These are phyloP conservation scores for Tetrapisispora taiwanensis DNA, from an alignment of 805 yeast species.

Conservation along the genomic window DNA sequence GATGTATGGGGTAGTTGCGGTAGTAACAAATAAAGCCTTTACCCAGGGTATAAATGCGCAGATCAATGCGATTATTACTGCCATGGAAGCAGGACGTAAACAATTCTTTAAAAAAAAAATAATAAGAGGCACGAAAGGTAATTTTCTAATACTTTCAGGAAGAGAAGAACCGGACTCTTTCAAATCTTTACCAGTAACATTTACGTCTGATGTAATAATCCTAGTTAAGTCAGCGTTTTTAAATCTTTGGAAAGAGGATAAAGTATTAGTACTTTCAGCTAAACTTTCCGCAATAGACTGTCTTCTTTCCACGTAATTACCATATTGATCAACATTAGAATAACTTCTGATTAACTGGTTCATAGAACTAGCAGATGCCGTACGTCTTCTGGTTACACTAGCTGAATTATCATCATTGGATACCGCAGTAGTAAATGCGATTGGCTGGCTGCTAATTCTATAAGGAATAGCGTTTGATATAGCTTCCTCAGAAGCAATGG, in stretches of 20 bases:
- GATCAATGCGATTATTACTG: conserved; percentile 54
- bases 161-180: conserved; percentile 23
- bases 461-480: not conserved
- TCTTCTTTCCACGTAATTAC: conserved; percentile 15
- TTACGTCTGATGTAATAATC: conserved; percentile 29
- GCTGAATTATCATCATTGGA: not conserved
- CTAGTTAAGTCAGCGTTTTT: conserved; percentile 22
- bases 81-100: conserved; percentile 60
- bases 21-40: conserved; percentile 56
- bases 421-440: conserved; percentile 14
- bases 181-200: conserved; percentile 24
- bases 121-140: conserved; percentile 21
- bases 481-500: not conserved
- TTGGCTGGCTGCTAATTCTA: conserved; percentile 14
- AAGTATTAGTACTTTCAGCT: not conserved
- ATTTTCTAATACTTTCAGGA: conserved; percentile 21
- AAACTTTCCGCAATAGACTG: conserved; percentile 6
- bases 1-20: conserved; percentile 35
- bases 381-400: conserved; percentile 9
- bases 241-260: conserved; percentile 8
- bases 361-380: conserved; percentile 12
- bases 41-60: conserved; percentile 85
- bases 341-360: conserved; percentile 42
- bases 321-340: conserved; percentile 28
- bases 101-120: conserved; percentile 42